Conservation (phyloP, 306 rosid species). For the Sphenostylis stenocarpa region DNA sequence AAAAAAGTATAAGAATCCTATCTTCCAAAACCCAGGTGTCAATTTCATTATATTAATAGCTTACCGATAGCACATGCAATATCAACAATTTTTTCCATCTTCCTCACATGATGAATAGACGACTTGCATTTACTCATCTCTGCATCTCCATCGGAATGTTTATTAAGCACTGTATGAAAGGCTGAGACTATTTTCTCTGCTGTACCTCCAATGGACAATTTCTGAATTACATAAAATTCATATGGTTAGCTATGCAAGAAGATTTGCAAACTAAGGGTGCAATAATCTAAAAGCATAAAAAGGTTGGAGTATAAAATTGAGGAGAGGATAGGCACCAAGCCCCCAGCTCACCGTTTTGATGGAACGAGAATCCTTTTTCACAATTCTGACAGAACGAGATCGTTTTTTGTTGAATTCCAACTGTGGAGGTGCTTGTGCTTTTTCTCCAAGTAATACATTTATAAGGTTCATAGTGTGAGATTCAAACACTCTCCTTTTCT, state of each 20-base stretch:
- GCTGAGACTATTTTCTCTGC: conserved; percentile 94
- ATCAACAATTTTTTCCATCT: conserved; percentile 81
- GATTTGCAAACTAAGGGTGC: not conserved
- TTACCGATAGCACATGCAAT: conserved; percentile 64
- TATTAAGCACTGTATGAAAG: conserved; percentile 69
- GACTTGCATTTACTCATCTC: conserved; percentile 86
- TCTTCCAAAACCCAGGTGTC: conserved; percentile 18
- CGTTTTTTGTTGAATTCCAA: conserved; percentile 75
- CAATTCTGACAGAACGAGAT: conserved; percentile 69
- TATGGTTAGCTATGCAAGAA: conserved; percentile 8
- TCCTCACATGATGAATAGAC: conserved; percentile 68
- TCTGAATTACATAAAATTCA: conserved; percentile 54
- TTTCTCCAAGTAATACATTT: conserved; percentile 74
- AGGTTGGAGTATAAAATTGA: not conserved
- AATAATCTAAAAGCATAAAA: conserved; percentile 18
- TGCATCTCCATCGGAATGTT: conserved; percentile 65
- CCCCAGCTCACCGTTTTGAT: conserved; percentile 72
- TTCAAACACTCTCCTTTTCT: conserved; percentile 83
- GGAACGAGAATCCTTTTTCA: conserved; percentile 85
- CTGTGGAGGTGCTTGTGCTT: conserved; percentile 69
- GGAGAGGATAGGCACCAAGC: not conserved
- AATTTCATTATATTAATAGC: conserved; percentile 13
- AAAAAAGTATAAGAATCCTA: conserved; percentile 40
- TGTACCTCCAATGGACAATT: conserved; percentile 77
- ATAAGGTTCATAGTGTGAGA: conserved; percentile 61